Conservation (phyloP, 1,284 basidiomycete genomes). For the Cyathus olla region DNA sequence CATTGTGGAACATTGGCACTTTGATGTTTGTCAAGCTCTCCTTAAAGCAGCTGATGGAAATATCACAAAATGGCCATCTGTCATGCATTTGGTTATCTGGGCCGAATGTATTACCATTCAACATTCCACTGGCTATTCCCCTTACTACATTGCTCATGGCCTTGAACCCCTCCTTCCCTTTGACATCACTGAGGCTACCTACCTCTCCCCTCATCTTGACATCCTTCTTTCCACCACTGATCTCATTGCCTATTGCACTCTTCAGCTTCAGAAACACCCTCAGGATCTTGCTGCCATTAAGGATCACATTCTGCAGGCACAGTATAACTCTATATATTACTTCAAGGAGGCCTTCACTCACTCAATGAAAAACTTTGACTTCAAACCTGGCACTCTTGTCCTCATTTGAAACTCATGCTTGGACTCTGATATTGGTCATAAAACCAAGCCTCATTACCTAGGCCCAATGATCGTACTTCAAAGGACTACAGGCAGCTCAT, state of each 20-base stretch:
- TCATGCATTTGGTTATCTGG: slow-evolving; percentile 48
- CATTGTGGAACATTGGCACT: slow-evolving; percentile 48
- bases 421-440: too few relatives aligned
- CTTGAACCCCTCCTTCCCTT: slow-evolving; percentile 49
- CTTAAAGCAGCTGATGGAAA: slow-evolving; percentile 49
- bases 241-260: slow-evolving; percentile 36
- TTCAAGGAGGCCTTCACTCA: too few relatives aligned
- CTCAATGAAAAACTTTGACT: too few relatives aligned
- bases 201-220: slow-evolving; percentile 27
- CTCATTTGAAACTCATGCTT: too few relatives aligned
- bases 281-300: too few relatives aligned
- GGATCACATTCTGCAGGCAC: too few relatives aligned
- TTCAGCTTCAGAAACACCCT: slow-evolving; percentile 34
- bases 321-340: too few relatives aligned
- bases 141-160: slow-evolving; percentile 48
- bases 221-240: slow-evolving; percentile 30
- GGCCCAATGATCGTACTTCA: too few relatives aligned
- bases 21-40: slow-evolving; percentile 44
- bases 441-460: too few relatives aligned
- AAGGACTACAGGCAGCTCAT: too few relatives aligned
- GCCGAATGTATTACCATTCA: slow-evolving; percentile 48
- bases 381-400: too few relatives aligned
- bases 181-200: slow-evolving; percentile 50
- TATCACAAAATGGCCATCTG: slow-evolving; percentile 35
- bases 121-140: slow-evolving; percentile 38